Base-by-base conservation (phyloP, 129 eudicot genomes). In the Pseudognaphalium luteoalbum region DNA sequence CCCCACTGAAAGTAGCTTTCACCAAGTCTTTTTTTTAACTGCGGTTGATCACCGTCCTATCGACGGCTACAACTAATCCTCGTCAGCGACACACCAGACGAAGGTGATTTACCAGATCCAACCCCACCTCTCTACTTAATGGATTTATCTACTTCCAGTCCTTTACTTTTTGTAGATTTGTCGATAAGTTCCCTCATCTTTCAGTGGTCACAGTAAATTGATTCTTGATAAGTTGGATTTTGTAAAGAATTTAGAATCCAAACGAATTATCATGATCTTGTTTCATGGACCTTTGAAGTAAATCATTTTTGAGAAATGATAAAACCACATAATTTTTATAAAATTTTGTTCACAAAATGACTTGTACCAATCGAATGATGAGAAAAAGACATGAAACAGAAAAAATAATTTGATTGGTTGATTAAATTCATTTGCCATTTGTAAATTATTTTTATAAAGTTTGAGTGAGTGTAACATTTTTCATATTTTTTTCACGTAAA, bases 1-100 rank as follows among this genome's bases (percentile, higher is more conserved):
- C 83, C 82, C 78, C 62, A 73, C 83, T 66, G 9, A 54, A 65
- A 65, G 75, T 80, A 11, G 74, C 73, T 72, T 79, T 79, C 73
- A 68, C 68, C 75, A 7, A 61, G 69, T 34, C 66, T 76, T 47
- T 67, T 25, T 25, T 52, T 19, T 61, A 22, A n/a, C 25, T 54
- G 42, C 79, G 74, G 74, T 72, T 67, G 79, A 73, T 80, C 75
- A 66, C 79, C 75, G 70, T 41, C 62, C 34, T 32, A 80, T 80
- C 83, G 4, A 80, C 83, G 83, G 80, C 56, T 67, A 11, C 56
- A 19, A 80, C 44, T 22, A 6, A 44, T 57, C 75, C 75, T 54
- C 52, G 70, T 73, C 75, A 22, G 32, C 75, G 41, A 64, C 73
- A 56, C 79, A 65, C 17, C 61, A 62, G 4, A 66, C 61, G 61